Base-by-base conservation (phyloP, 306 rosid genomes). In the Vachellia pachyceras region DNA sequence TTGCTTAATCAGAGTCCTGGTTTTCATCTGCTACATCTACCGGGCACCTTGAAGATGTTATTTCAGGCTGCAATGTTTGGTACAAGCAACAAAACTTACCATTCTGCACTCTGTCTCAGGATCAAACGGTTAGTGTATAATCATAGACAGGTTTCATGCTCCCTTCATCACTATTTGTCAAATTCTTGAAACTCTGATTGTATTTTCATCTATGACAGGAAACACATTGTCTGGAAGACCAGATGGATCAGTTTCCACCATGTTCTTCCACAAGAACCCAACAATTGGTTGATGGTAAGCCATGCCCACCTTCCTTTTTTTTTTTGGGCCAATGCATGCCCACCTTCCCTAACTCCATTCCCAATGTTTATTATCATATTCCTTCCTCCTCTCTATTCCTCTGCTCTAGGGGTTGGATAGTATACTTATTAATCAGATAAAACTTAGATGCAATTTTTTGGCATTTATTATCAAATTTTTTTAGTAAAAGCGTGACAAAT, bases 1-100 rank as follows among this genome's bases (percentile, higher is more conserved):
- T 49, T 78, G 54, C 22, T 66, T 39, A 71, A 50, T 23, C 57
- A 72, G 83, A 83, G n/a, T 10, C 64, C 23, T 49, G 75, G 82
- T 77, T 77, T 63, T 76, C 65, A 22, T 61, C 64, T 70, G 82
- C 70, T 58, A 18, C 76, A 33, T 72, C 86, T 4, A 40, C 52
- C 52, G 82, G 82, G 64, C 72, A 83, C 55, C 82, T 83, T 57
- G 80, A 79, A 79, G 83, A 79, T 79, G 86, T 29, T 67, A 73
- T 83, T 45, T 41, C 73, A 36, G 73, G 60, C 41, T 55, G 33
- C 73, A 65, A 14, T 33, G 50, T 37, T 45, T 2, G 44, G 80
- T 23, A 49, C 55, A 65, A 42, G 71, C 52, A 78, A 33, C 79
- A 64, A 49, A 61, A 77, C 46, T 64, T 49, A 64, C 69, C 75